Conservation (phyloP, 192 early-diverging fungal species). For the Mortierella hygrophila region DNA sequence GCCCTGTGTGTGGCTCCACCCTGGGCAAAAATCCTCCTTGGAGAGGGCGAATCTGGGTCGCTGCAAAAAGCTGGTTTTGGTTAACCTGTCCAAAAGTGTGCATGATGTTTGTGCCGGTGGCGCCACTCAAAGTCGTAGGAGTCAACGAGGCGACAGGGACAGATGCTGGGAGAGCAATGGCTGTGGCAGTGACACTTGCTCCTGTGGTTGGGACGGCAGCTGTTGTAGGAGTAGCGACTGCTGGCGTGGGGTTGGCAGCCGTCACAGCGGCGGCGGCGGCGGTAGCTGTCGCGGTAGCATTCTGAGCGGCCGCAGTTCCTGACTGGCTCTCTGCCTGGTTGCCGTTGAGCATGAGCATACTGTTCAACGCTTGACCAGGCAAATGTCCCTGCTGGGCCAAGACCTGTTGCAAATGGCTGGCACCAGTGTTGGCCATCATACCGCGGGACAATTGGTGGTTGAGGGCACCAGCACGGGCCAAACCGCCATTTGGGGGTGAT, state of each 20-base stretch:
- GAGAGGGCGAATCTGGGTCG: constrained; percentile 40
- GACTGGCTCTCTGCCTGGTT: constrained; percentile 41
- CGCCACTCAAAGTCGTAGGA: constrained; percentile 10
- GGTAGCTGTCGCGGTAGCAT: neutral
- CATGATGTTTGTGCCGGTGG: constrained; percentile 19
- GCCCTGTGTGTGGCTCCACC: constrained; percentile 46
- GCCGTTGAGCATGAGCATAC: constrained; percentile 49
- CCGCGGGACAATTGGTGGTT: constrained; percentile 46
- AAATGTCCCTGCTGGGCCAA: constrained; percentile 25
- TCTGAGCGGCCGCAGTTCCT: constrained; percentile 1
- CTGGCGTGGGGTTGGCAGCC: neutral
- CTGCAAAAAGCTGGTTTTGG: constrained; percentile 29
- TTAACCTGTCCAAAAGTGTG: constrained; percentile 39
- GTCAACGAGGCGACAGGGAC: constrained; percentile 27
- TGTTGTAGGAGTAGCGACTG: neutral
- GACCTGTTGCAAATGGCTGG: constrained; percentile 32
- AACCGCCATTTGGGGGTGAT: constrained; percentile 37
- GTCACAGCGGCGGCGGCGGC: neutral
- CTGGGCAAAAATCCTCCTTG: constrained; percentile 52
- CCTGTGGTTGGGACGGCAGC: neutral
- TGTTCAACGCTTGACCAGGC: constrained; percentile 28
- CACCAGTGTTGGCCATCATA: constrained; percentile 31
- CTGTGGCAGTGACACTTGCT: neutral
- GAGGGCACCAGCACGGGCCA: constrained; percentile 28
- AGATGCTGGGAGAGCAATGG: constrained; percentile 8